These are phyloP conservation scores for Grosmannia huntii DNA, from an alignment of 2,329 filamentous ascomycete species.

Conservation along the genomic window DNA sequence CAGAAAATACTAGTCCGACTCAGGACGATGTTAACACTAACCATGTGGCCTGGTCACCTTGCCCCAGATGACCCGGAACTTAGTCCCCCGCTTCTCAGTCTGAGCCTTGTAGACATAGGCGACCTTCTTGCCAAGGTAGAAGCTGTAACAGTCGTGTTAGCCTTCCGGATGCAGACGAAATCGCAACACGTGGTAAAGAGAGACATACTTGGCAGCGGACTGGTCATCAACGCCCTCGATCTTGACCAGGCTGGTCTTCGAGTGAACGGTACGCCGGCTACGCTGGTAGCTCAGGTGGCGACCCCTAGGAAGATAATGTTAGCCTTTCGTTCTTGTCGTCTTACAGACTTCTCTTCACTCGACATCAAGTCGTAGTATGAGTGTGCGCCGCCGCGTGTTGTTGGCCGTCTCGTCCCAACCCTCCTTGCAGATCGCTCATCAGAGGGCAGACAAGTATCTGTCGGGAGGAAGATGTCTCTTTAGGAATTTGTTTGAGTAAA, in stretches of 20 bases:
- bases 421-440: no score
- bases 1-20: not conserved
- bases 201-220: slow-evolving; percentile 71
- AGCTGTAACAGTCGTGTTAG: slow-evolving; percentile 31
- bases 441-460: no score
- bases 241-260: slow-evolving; percentile 89
- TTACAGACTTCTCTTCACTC: not conserved
- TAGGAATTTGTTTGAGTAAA: no score
- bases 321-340: slow-evolving; percentile 8
- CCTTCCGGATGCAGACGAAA: not conserved
- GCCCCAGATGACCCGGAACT: slow-evolving; percentile 63
- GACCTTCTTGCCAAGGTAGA: slow-evolving; percentile 98
- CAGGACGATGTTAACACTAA: not conserved
- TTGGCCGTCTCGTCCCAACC: no score
- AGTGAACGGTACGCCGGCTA: slow-evolving; percentile 82
- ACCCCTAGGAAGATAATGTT: slow-evolving; percentile 48
- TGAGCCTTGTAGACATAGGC: slow-evolving; percentile 96
- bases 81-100: slow-evolving; percentile 90
- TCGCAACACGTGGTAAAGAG: not conserved
- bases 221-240: slow-evolving; percentile 95
- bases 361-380: not conserved
- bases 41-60: slow-evolving; percentile 16
- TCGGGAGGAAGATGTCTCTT: no score
- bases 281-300: slow-evolving; percentile 97
- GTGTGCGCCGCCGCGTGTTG: not conserved